Evolutionary conservation across 768 basidiomycete genomes (phyloP).

Genomic region (Amanita thiersii): DNA sequence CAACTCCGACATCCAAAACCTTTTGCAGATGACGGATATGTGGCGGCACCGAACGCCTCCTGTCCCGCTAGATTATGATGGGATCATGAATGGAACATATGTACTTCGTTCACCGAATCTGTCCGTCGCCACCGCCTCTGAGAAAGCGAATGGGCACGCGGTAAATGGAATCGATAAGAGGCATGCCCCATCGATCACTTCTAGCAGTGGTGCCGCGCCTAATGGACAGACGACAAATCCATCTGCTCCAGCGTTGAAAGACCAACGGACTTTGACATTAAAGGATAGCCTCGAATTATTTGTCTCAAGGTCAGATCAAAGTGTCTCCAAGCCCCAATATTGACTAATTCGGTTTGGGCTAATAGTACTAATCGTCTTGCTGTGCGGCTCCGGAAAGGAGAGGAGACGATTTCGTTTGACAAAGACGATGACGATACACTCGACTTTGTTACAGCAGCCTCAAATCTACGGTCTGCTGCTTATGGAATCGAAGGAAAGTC

Average conservation of each 20-base stretch:
- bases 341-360: not conserved
- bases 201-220: not conserved
- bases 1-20: conserved; percentile 75
- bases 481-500: conserved; percentile 88
- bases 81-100: conserved; percentile 61
- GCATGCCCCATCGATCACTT: conserved; percentile 7
- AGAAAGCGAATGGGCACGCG: conserved; percentile 18
- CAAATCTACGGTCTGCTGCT: conserved; percentile 85
- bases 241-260: conserved; percentile 46
- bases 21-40: conserved; percentile 94
- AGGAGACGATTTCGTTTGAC: conserved; percentile 81
- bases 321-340: not conserved
- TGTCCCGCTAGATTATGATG: conserved; percentile 73
- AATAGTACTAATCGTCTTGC: conserved; percentile 76
- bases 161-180: conserved; percentile 15
- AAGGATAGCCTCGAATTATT: conserved; percentile 82
- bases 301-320: conserved; percentile 59
- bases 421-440: conserved; percentile 97
- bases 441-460: conserved; percentile 93
- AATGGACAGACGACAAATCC: conserved; percentile 18
- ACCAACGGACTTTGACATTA: conserved; percentile 71
- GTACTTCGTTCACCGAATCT: conserved; percentile 24
- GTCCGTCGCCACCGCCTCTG: conserved; percentile 13
- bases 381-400: conserved; percentile 51
- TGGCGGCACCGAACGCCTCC: conserved; percentile 91